Base-by-base conservation (phyloP, 768 basidiomycete genomes). In the Agrocybe praecox region DNA sequence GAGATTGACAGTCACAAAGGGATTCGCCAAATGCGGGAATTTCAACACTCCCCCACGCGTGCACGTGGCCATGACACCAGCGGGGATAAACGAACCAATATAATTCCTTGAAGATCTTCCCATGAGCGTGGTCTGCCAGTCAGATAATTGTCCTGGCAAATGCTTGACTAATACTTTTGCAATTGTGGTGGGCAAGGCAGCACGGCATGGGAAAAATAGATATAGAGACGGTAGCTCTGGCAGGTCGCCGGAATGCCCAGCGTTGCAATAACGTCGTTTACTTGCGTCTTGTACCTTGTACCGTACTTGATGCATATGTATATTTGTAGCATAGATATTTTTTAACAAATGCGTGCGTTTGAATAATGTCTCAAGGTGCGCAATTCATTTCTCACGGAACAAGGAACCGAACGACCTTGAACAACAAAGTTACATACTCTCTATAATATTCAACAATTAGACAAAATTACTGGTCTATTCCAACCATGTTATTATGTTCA, bases 201-300 rank as follows among this genome's bases (percentile, higher is more conserved):
- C 50, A 33, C 55, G 17, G 54, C 50, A 33, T 56, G 49, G n/a
- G 40, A 21, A 45, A 23, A 33, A 43, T 26, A 43, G 43, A 49
- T 33, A 24, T 19, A 54, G 46, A 42, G 33, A 44, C 29, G 54
- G 55, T 60, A 18, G 47, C 46, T 29, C 26, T 29, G 26, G 26
- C 9, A 29, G 26, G 5, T 53, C 50, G 21, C 59, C 59, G 59
- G 48, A 15, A 18, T 53, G 54, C 59, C 59, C 59, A 60, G 47
- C 48, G 7, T 58, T 48, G 45, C 55, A 56, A 56, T 56, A 40
- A n/a, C 14, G 36, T 40, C 36, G 36, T 40, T 3, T 40, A 5
- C 36, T 40, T 40, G 36, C 5, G 36, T 40, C 36, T 40, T 12
- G n/a, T 40, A 40, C 36, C 36, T 29, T 29, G 9, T 29, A 5